Evolutionary conservation across 208 protist genomes (phyloP), one percentile per base, ranked within the genome.

Genomic region (Acanthamoeba sp.): DNA sequence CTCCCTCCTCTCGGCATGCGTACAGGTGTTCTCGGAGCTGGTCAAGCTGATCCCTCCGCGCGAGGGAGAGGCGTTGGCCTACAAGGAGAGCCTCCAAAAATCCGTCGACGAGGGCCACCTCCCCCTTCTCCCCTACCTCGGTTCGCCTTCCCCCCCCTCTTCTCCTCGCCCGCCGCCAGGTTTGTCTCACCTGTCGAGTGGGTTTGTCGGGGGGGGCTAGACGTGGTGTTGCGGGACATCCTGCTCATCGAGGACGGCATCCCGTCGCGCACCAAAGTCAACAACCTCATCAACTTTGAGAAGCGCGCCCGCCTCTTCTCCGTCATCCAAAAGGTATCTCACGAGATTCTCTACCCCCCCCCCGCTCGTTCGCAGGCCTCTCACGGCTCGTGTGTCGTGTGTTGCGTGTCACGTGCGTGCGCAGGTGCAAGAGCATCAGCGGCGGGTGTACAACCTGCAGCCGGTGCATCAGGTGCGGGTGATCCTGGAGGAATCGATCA

Each of bases 241-340:
- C 24, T 88, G 48, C 42, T 64, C n/a, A 64, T 88, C 29, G 80
- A 88, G 29, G 50, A 62, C 12, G 32, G 22, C 22, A n/a, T 64
- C 0, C 42, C 42, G 7, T 34, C 42, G 42, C 80, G 50, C n/a
- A 88, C 80, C 80, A 62, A 55, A 12, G 29, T 10, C 36, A 7
- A 69, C 22, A 69, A 94, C 20, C 48, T 97, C 5, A 97, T 97
- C 66, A 97, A 97, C 62, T 97, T 97, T 50, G 91, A 91, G 9
- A 97, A 96, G 38, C 36, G 95, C 38, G 93, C 45, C 1, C 55
- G 95, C 0, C 57, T 97, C 18, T 97, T 94, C 87, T 92, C 95
- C 34, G 62, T 96, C 24, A 97, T 97, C 34, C 91, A 92, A 16
- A 45, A 90, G 10, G 32, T 96, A n/a, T n/a, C n/a, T n/a, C n/a